A percentile compares a stretch with the other conserved stretches of the same genome.
phyloP scores from a whole-genome alignment of 352 stramenopile genomes.

The Saprolegnia parasitica region DNA sequence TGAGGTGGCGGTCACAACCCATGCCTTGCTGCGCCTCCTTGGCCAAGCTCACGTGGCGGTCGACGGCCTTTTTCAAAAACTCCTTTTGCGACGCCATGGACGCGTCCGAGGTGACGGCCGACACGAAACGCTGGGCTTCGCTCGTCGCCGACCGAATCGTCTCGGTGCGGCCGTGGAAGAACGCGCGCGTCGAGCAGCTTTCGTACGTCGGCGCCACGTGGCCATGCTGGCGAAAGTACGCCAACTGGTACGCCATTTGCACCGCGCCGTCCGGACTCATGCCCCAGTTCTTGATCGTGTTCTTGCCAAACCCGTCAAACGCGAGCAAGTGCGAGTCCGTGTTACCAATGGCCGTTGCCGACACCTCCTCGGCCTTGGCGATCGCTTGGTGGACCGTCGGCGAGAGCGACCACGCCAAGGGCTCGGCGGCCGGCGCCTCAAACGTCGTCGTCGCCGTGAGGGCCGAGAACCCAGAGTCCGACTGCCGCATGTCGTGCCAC shows the following conservation, averaged over 20 bases:
- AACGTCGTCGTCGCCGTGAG: constrained; percentile 35
- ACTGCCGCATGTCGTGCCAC: constrained; percentile 84
- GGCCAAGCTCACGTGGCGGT: constrained; percentile 85
- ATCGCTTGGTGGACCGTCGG: constrained; percentile 13
- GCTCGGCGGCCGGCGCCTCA: neutral
- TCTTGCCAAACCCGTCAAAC: constrained; percentile 87
- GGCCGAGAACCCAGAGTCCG: constrained; percentile 63
- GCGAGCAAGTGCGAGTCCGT: constrained; percentile 71
- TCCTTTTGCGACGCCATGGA: constrained; percentile 48
- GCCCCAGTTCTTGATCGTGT: constrained; percentile 88
- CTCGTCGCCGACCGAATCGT: constrained; percentile 85
- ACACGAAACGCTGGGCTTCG: constrained; percentile 63
- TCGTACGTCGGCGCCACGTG: constrained; percentile 85
- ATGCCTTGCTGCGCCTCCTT: constrained; percentile 84
- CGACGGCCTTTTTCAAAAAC: constrained; percentile 61
- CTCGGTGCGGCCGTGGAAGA: constrained; percentile 89
- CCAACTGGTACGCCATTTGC: constrained; percentile 90
- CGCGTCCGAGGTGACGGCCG: constrained; percentile 42
- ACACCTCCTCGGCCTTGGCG: neutral
- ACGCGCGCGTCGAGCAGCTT: constrained; percentile 88
- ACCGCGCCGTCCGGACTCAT: constrained; percentile 86
- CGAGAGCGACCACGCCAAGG: constrained; percentile 3
- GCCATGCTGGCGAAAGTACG: constrained; percentile 76
- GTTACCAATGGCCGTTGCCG: constrained; percentile 50
- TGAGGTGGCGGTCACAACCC: constrained; percentile 84